Evolutionary conservation across 2,329 filamentous ascomycete genomes (phyloP).

Genomic region (Hypoxylon sp.): DNA sequence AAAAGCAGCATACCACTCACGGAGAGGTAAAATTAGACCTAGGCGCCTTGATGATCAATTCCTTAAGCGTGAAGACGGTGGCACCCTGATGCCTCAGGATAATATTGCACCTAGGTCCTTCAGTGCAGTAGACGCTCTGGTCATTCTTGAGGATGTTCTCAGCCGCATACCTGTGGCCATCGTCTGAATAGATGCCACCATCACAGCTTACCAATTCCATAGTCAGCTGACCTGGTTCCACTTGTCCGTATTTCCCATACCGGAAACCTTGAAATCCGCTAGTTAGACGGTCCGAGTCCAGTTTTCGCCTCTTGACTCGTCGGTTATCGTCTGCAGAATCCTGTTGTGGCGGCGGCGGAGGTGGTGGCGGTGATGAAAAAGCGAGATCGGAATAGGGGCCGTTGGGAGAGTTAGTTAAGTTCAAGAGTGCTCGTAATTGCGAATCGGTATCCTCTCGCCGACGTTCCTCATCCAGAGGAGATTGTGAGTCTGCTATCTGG

Average conservation of each 20-base stretch:
- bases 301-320: conserved; percentile 75
- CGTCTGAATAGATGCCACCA: conserved; percentile 77
- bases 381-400: conserved; percentile 45
- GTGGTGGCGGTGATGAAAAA: conserved; percentile 43
- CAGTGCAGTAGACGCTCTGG: conserved; percentile 88
- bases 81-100: conserved; percentile 84
- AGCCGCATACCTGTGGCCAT: conserved; percentile 70
- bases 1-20: conserved; percentile 68
- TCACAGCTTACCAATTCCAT: conserved; percentile 95
- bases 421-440: conserved; percentile 45
- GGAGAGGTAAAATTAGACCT: conserved; percentile 84
- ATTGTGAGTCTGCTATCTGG: conserved; percentile 27
- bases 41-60: conserved; percentile 89
- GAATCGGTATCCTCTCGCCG: conserved; percentile 42
- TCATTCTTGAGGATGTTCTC: conserved; percentile 90
- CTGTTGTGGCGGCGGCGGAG: conserved; percentile 41
- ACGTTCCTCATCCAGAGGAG: conserved; percentile 34
- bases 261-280: conserved; percentile 70
- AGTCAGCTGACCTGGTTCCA: conserved; percentile 81
- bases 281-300: conserved; percentile 71
- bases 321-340: conserved; percentile 55
- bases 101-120: conserved; percentile 88
- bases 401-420: conserved; percentile 43
- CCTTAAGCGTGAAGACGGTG: conserved; percentile 84
- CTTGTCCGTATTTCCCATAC: conserved; percentile 89